Evolutionary conservation across 306 rosid genomes (phyloP).

Genomic region (Senna siamea): DNA sequence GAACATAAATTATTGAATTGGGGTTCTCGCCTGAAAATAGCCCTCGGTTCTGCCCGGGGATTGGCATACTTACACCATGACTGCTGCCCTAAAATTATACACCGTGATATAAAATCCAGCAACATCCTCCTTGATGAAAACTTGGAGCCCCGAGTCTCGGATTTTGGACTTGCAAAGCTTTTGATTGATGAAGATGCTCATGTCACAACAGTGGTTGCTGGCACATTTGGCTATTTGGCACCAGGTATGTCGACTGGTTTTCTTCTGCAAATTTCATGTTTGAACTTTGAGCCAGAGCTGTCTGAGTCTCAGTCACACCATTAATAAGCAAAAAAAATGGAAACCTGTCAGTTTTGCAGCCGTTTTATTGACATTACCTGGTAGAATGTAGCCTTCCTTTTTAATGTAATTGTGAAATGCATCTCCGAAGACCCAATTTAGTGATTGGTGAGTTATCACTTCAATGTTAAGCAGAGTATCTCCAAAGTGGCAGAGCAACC

Average conservation of each 20-base stretch:
- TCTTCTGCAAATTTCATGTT: too few relatives aligned
- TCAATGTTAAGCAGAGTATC: conserved; percentile 60
- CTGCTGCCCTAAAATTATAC: conserved; percentile 84
- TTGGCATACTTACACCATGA: conserved; percentile 90
- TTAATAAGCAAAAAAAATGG: too few relatives aligned
- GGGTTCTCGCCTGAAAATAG: conserved; percentile 76
- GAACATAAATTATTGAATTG: conserved; percentile 62
- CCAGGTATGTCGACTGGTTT: conserved; percentile 94
- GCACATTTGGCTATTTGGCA: conserved; percentile 95
- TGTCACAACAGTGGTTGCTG: conserved; percentile 95
- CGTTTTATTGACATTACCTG: too few relatives aligned
- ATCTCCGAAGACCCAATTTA: neutral
- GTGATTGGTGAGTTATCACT: neutral
- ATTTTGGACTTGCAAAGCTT: conserved; percentile 93
- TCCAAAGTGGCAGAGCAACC: conserved; percentile 95
- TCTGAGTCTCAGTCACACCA: too few relatives aligned
- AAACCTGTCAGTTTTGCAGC: too few relatives aligned
- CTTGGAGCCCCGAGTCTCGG: conserved; percentile 86
- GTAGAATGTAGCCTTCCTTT: conserved; percentile 34
- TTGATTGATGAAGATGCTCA: conserved; percentile 93
- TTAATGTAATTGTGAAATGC: neutral
- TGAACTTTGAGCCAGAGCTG: too few relatives aligned
- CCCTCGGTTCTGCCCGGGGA: conserved; percentile 92
- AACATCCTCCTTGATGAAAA: conserved; percentile 87
- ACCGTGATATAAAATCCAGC: conserved; percentile 92